Conservation (phyloP, 1,284 basidiomycete species). For the Ustilago nuda region DNA sequence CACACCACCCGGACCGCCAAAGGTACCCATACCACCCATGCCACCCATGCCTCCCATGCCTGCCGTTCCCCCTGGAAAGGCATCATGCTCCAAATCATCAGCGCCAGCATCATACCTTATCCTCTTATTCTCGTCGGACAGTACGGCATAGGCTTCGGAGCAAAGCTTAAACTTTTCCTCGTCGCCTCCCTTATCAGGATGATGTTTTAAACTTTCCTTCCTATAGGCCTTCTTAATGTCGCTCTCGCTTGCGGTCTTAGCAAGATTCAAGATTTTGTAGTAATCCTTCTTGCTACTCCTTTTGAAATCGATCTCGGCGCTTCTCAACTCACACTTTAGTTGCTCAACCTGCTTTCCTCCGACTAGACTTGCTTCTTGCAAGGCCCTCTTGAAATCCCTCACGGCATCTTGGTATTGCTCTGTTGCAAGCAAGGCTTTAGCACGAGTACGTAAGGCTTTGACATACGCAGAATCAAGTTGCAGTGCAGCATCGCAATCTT, state of each 20-base stretch:
- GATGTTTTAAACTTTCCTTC: slow-evolving; percentile 65
- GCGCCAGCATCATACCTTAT: slow-evolving; percentile 66
- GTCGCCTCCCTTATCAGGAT: slow-evolving; percentile 69
- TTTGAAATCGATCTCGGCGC: slow-evolving; percentile 65
- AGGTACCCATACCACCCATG: slow-evolving; percentile 33
- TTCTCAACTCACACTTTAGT: slow-evolving; percentile 74
- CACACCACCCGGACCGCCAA: slow-evolving; percentile 54
- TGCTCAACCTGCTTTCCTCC: slow-evolving; percentile 74
- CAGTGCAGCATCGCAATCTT: slow-evolving; percentile 79
- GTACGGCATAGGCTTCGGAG: slow-evolving; percentile 65
- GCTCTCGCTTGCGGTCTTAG: slow-evolving; percentile 80
- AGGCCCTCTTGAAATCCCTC: slow-evolving; percentile 81
- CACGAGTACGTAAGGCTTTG: slow-evolving; percentile 87
- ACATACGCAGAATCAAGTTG: slow-evolving; percentile 77
- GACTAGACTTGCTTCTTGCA: slow-evolving; percentile 73
- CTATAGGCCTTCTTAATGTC: slow-evolving; percentile 78
- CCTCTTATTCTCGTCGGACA: slow-evolving; percentile 63
- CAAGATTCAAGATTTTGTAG: slow-evolving; percentile 82
- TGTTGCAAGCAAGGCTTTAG: slow-evolving; percentile 79
- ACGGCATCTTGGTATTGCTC: slow-evolving; percentile 81
- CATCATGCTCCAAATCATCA: slow-evolving; percentile 64
- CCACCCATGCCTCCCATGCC: slow-evolving; percentile 12
- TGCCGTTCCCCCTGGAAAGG: slow-evolving; percentile 35
- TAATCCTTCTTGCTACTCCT: slow-evolving; percentile 72
- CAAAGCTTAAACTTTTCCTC: slow-evolving; percentile 69